Evolutionary conservation across 2,329 filamentous ascomycete genomes (phyloP), one percentile per base, ranked within the genome.

Genomic region (Xenosphaeropsis pyriputrescens): DNA sequence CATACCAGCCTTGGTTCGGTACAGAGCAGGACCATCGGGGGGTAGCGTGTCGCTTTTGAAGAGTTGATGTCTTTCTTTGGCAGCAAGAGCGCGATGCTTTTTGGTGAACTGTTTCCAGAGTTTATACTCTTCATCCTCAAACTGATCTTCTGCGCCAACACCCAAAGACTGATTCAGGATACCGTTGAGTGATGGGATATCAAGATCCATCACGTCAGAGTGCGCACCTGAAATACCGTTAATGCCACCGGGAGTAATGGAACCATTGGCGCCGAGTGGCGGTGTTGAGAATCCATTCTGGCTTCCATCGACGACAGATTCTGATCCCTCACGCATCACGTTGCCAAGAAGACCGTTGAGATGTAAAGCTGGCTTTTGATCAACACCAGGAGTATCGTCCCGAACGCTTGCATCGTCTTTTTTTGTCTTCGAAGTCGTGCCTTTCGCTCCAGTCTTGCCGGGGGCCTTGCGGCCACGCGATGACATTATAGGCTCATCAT

Each of bases 81-180:
- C 82, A 38, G 89, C 75, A 17, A 81, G 64, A 4, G 91, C 91
- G 44, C 91, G 79, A 51, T 94, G 88, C 55, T 91, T 95, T 61
- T 96, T 96, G 2, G 91, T 98, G 31, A 94, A 85, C 58, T 96
- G 89, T 62, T 96, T 98, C 91, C 93, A 98, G 29, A 91, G 83
- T 56, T 93, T 93, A 62, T 91, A 94, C 54, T 95, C 89, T 41
- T 96, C 88, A 49, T 96, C 88, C 48, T 93, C 76, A 47, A 85
- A 85, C 11, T 73, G 70, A 47, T 93, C 84, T 48, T 93, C 82
- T 12, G 67, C 70, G 19, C 72, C 72, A 41, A 80, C 69, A 13
- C 72, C 73, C 39, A 83, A 68, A 1, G 75, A 71, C 37, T 79
- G 73, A 30, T 68, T 69, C 15, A 82, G 54, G 55, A 82, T 68